Evolutionary conservation across 2,329 filamentous ascomycete species (phyloP).

Genomic region (Colletotrichum sp.): DNA sequence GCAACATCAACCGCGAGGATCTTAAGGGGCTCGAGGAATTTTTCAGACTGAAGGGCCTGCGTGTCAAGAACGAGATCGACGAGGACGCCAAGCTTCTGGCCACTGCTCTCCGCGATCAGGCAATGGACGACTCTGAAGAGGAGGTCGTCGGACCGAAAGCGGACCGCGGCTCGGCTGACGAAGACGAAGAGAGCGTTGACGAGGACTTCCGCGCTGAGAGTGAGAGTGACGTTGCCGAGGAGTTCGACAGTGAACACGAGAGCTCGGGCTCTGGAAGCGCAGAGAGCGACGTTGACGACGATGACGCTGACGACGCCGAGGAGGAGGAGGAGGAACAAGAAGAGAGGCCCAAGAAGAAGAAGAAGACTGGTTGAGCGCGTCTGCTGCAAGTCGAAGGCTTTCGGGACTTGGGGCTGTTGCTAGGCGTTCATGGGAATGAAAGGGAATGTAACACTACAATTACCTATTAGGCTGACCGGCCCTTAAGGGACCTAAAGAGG

Average conservation of each 20-base stretch:
- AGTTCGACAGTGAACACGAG: constrained; percentile 91
- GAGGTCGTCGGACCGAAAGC: constrained; percentile 72
- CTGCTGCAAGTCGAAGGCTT: background rate
- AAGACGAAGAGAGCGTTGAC: constrained; percentile 93
- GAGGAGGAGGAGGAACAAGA: constrained; percentile 47
- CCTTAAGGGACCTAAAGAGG: background rate
- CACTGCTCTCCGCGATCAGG: constrained; percentile 82
- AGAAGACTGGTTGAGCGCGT: constrained; percentile 34
- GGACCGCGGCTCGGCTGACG: constrained; percentile 90
- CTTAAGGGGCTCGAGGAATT: constrained; percentile 96
- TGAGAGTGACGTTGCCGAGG: constrained; percentile 95
- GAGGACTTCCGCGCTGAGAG: constrained; percentile 95
- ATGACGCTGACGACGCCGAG: constrained; percentile 48
- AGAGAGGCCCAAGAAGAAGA: constrained; percentile 57
- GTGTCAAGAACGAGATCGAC: constrained; percentile 98
- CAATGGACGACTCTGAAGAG: constrained; percentile 83
- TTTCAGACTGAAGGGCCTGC: constrained; percentile 93
- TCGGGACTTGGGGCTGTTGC: background rate
- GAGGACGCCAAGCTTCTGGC: constrained; percentile 86
- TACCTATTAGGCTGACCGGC: background rate
- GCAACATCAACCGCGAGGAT: constrained; percentile 98
- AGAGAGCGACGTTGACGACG: constrained; percentile 64
- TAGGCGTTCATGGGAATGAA: constrained; percentile 3
- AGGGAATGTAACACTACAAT: constrained; percentile 11
- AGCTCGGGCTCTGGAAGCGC: constrained; percentile 73